These are phyloP conservation scores for Yamadazyma kanchanaburiensis DNA, from an alignment of 1,139 yeast species.

Conservation along the genomic window DNA sequence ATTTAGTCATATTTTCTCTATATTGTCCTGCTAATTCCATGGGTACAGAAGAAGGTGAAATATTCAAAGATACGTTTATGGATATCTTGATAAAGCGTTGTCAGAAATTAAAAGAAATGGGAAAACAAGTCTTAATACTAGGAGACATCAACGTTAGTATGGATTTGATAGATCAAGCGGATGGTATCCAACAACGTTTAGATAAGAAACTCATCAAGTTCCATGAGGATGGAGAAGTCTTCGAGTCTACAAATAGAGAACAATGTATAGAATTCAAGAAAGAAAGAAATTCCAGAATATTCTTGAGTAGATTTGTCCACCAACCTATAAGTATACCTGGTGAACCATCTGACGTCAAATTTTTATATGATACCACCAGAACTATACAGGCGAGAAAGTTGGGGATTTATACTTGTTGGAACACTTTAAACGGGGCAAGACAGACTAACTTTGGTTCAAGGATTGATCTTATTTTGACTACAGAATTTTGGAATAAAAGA, in stretches of 20 bases:
- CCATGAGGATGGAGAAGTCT: conserved; percentile 22
- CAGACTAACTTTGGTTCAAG: conserved; percentile 86
- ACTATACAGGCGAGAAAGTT: conserved; percentile 50
- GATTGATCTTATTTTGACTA: conserved; percentile 68
- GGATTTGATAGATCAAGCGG: conserved; percentile 82
- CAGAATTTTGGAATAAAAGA: conserved; percentile 28
- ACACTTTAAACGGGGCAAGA: conserved; percentile 71
- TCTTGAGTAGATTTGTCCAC: conserved; percentile 38
- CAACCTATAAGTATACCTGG: conserved; percentile 10
- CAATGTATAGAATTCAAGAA: conserved; percentile 41
- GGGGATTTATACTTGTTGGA: conserved; percentile 91
- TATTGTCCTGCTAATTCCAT: conserved; percentile 93
- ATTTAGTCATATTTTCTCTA: conserved; percentile 65
- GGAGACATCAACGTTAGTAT: conserved; percentile 87
- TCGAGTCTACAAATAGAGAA: conserved; percentile 40
- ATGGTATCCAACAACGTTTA: conserved; percentile 47
- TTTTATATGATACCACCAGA: conserved; percentile 67
- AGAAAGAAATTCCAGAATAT: conserved; percentile 37
- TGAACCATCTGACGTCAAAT: conserved; percentile 13
- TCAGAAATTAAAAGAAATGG: conserved; percentile 44
- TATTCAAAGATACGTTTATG: conserved; percentile 57
- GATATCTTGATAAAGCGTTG: conserved; percentile 59
- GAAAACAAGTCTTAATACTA: conserved; percentile 69
- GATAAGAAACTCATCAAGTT: conserved; percentile 20
- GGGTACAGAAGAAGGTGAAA: conserved; percentile 67